Evolutionary conservation across 164 flowering plant species (phyloP).

Genomic region (Kalanchoe fedtschenkoi): DNA sequence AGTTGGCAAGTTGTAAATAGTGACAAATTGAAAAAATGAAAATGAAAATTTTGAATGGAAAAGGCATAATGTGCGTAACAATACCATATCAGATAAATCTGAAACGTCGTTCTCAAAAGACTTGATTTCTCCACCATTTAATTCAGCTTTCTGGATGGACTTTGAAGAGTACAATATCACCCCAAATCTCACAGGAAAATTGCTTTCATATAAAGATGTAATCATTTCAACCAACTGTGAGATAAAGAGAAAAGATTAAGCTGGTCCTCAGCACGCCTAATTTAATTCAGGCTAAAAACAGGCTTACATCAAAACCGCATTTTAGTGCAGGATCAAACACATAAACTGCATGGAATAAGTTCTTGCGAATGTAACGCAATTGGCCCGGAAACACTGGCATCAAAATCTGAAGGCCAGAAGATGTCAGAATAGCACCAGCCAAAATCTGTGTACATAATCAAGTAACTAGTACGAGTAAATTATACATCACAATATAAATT

Average conservation of each 20-base stretch:
- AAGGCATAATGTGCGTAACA: slow-evolving; percentile 1
- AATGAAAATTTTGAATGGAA: neutral
- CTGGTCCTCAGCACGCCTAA: neutral
- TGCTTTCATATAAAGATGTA: slow-evolving; percentile 59
- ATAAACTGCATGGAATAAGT: slow-evolving; percentile 85
- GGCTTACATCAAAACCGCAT: slow-evolving; percentile 87
- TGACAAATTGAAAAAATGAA: neutral
- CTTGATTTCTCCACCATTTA: slow-evolving; percentile 36
- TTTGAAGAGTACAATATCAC: slow-evolving; percentile 66
- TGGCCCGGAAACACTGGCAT: slow-evolving; percentile 98
- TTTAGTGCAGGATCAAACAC: slow-evolving; percentile 76
- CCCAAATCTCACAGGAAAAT: slow-evolving; percentile 89
- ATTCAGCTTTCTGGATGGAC: slow-evolving; percentile 43
- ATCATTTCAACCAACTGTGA: slow-evolving; percentile 70
- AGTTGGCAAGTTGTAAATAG: neutral
- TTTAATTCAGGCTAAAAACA: neutral
- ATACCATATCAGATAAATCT: slow-evolving; percentile 82
- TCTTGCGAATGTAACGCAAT: slow-evolving; percentile 87
- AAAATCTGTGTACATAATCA: neutral
- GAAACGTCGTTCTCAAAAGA: slow-evolving; percentile 18
- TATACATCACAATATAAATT: neutral
- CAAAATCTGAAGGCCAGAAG: slow-evolving; percentile 44
- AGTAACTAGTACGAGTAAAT: neutral
- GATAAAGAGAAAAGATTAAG: slow-evolving; percentile 4
- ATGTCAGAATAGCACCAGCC: neutral